Conservation (phyloP, 2,329 filamentous ascomycete genomes). For the Cladobotryum protrusum region DNA sequence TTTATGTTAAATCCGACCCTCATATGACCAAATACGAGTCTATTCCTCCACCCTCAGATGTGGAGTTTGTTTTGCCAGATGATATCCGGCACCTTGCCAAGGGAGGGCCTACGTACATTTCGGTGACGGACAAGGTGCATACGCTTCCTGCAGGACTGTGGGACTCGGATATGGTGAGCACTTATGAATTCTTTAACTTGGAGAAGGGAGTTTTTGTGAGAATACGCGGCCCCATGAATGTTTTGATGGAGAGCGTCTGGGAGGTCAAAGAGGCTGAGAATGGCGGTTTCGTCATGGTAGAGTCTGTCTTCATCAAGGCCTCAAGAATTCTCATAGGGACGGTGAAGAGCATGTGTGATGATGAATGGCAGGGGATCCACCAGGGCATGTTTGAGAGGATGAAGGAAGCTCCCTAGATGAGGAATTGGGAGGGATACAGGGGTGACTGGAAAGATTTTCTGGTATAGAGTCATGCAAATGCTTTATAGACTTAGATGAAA, state of each 20-base stretch:
- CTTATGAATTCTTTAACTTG: conserved; percentile 47
- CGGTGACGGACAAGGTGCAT: conserved; percentile 45
- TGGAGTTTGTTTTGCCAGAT: conserved; percentile 24
- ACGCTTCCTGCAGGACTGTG: conserved; percentile 49
- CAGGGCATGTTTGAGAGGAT: conserved; percentile 19
- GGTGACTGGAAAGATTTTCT: not conserved
- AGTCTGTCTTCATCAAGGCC: conserved; percentile 45
- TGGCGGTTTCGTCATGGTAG: conserved; percentile 37
- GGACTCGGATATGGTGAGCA: conserved; percentile 48
- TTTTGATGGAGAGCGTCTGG: conserved; percentile 51
- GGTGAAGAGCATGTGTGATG: conserved; percentile 46
- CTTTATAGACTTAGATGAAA: too few relatives aligned
- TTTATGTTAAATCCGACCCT: conserved; percentile 48
- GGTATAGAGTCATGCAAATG: too few relatives aligned
- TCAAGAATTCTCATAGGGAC: conserved; percentile 43
- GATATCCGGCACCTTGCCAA: conserved; percentile 20
- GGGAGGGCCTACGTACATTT: conserved; percentile 34
- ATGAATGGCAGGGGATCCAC: conserved; percentile 45
- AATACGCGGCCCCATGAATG: conserved; percentile 43
- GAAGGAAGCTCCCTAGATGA: not conserved
- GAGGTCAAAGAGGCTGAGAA: conserved; percentile 28
- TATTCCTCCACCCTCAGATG: conserved; percentile 24
- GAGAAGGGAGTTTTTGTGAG: conserved; percentile 46
- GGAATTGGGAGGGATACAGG: not conserved
- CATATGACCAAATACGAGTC: conserved; percentile 40